These are phyloP conservation scores for Hanseniaspora jakobsenii DNA, from an alignment of 805 yeast genomes.

Conservation along the genomic window DNA sequence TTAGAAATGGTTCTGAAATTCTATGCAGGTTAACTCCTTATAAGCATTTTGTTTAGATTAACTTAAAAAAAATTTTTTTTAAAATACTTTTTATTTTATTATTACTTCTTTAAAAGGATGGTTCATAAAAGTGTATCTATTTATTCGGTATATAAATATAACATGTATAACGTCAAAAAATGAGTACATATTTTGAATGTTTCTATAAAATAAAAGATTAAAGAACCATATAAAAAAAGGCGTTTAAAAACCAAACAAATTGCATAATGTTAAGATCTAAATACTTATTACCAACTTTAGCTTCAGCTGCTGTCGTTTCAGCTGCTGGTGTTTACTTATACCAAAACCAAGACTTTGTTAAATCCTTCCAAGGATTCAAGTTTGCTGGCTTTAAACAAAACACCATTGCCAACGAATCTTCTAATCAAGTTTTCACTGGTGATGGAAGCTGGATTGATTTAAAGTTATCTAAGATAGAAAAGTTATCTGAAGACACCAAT, in stretches of 20 bases:
- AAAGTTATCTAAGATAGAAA: conserved; percentile 34
- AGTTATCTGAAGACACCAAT: conserved; percentile 52
- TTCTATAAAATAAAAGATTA: too few relatives aligned
- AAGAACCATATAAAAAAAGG: too few relatives aligned
- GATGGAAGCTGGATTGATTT: conserved; percentile 63
- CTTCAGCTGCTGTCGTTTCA: conserved; percentile 17
- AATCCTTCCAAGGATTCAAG: neutral
- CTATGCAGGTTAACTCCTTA: too few relatives aligned
- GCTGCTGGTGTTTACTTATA: conserved; percentile 19
- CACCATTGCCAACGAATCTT: conserved; percentile 27
- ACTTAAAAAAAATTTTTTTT: too few relatives aligned
- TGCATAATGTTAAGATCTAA: conserved; percentile 10
- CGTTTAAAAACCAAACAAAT: neutral
- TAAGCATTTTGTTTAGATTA: too few relatives aligned
- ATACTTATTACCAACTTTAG: conserved; percentile 15
- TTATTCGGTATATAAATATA: too few relatives aligned
- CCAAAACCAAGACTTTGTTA: conserved; percentile 13
- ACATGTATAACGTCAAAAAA: too few relatives aligned
- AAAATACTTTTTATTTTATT: too few relatives aligned
- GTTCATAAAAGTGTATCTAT: too few relatives aligned
- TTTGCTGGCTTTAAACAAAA: neutral
- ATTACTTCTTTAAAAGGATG: too few relatives aligned
- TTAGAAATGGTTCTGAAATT: too few relatives aligned
- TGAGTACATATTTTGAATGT: too few relatives aligned
- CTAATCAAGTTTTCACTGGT: conserved; percentile 42